These are phyloP conservation scores for Alternaria postmessia DNA, from an alignment of 2,329 filamentous ascomycete species.

Conservation along the genomic window DNA sequence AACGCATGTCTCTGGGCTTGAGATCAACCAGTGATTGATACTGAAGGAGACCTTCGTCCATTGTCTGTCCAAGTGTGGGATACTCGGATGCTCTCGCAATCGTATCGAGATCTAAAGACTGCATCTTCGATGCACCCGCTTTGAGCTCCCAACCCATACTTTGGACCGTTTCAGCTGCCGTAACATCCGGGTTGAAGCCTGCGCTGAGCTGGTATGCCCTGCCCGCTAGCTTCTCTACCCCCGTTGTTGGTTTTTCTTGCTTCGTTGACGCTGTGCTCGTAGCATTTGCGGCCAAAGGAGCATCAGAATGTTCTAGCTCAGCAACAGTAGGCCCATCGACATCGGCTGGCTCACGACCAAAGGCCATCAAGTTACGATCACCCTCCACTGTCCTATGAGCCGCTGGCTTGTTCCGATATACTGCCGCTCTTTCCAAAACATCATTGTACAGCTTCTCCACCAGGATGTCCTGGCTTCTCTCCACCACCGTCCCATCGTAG, in stretches of 20 bases:
- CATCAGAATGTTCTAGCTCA: conserved; percentile 74
- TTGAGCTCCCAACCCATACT: conserved; percentile 84
- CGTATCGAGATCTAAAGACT: conserved; percentile 74
- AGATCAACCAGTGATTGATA: conserved; percentile 85
- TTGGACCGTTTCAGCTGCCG: conserved; percentile 78
- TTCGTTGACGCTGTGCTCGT: conserved; percentile 49
- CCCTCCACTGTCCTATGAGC: conserved; percentile 78
- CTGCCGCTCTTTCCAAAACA: conserved; percentile 87
- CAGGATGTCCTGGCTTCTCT: conserved; percentile 78
- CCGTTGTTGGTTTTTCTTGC: conserved; percentile 59
- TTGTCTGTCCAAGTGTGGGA: conserved; percentile 86
- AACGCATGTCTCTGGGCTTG: conserved; percentile 82
- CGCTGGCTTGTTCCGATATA: conserved; percentile 82
- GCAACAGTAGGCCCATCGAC: conserved; percentile 71
- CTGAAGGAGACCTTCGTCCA: conserved; percentile 89
- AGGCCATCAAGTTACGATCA: conserved; percentile 80
- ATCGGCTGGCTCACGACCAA: conserved; percentile 75
- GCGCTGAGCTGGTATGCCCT: conserved; percentile 73
- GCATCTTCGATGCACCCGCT: conserved; percentile 65
- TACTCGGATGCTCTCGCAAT: conserved; percentile 67
- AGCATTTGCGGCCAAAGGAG: conserved; percentile 58
- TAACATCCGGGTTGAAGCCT: conserved; percentile 72
- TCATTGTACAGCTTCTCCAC: conserved; percentile 96
- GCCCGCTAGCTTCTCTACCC: conserved; percentile 70
- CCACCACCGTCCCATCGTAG: conserved; percentile 77